These are phyloP conservation scores for Candolleomyces eurysporus DNA, from an alignment of 768 basidiomycete genomes.

Conservation along the genomic window DNA sequence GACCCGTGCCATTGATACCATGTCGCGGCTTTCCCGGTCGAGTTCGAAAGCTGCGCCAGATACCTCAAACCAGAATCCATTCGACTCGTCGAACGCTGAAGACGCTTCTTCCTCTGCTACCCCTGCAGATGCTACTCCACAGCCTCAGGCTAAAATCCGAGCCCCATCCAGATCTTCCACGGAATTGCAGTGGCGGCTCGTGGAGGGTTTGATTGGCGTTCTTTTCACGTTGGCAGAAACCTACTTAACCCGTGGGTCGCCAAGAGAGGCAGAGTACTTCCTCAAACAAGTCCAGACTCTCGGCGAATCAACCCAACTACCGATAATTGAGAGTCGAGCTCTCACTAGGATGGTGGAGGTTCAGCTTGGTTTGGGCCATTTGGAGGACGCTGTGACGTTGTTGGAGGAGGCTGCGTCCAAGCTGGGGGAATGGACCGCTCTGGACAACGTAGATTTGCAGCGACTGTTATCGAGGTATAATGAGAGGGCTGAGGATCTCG, in stretches of 20 bases:
- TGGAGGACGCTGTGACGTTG: slow-evolving; percentile 54
- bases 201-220: slow-evolving; percentile 66
- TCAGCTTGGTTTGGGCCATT: slow-evolving; percentile 56
- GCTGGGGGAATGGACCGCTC: slow-evolving; percentile 18
- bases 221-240: slow-evolving; percentile 63
- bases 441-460: slow-evolving; percentile 4
- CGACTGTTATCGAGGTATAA: slow-evolving; percentile 55
- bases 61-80: slow-evolving; percentile 48
- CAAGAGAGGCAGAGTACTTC: slow-evolving; percentile 84
- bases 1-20: slow-evolving; percentile 73
- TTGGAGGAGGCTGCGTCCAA: slow-evolving; percentile 50
- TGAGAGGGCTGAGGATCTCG: slow-evolving; percentile 39
- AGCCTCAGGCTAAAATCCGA: background rate
- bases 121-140: slow-evolving; percentile 32
- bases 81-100: slow-evolving; percentile 39
- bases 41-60: slow-evolving; percentile 10
- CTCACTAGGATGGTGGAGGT: slow-evolving; percentile 69
- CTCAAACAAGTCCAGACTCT: slow-evolving; percentile 74
- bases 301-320: slow-evolving; percentile 64
- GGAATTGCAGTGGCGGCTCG: slow-evolving; percentile 64
- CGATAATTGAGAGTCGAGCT: slow-evolving; percentile 63
- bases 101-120: too few species aligned
- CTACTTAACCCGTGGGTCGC: slow-evolving; percentile 74
- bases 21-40: slow-evolving; percentile 48
- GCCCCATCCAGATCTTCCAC: slow-evolving; percentile 23